Conservation (phyloP, 768 basidiomycete genomes). For the Suillus decipiens region DNA sequence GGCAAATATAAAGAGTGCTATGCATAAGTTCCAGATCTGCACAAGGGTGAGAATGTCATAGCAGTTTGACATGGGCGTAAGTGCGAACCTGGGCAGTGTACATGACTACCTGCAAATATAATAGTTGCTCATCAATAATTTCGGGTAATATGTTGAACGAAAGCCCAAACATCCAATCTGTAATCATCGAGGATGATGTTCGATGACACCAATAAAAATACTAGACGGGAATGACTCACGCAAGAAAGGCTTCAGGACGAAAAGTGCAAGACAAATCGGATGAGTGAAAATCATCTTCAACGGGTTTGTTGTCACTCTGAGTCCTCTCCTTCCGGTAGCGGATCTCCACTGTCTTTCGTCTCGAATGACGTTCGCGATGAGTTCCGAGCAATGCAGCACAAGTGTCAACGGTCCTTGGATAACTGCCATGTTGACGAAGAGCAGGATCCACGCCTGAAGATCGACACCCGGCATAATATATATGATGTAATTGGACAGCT, state of each 20-base stretch:
- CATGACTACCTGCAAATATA: conserved; percentile 23
- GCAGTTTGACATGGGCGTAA: not conserved
- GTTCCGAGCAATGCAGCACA: conserved; percentile 29
- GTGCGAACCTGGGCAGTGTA: conserved; percentile 27
- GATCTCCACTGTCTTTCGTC: not conserved
- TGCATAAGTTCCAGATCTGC: conserved; percentile 30
- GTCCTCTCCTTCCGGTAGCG: conserved; percentile 19
- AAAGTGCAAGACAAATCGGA: conserved; percentile 17
- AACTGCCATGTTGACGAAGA: conserved; percentile 26
- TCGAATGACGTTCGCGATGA: conserved; percentile 12
- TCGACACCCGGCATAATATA: too few species aligned
- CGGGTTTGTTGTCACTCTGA: conserved; percentile 20
- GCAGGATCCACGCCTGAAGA: conserved; percentile 21
- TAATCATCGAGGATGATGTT: not conserved
- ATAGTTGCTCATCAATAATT: too few species aligned
- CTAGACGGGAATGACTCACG: conserved; percentile 19
- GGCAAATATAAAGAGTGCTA: conserved; percentile 21
- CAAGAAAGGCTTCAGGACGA: conserved; percentile 25
- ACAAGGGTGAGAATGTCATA: not conserved
- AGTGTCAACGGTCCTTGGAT: conserved; percentile 32
- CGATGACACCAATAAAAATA: not conserved
- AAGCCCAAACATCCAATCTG: conserved; percentile 36
- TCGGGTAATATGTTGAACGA: conserved; percentile 26
- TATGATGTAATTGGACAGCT: too few species aligned
- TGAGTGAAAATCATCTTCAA: conserved; percentile 25